A percentile compares a stretch with the other conserved stretches of the same genome.
Conservation (phyloP, 306 rosid species). For the Bauhinia variegata region DNA sequence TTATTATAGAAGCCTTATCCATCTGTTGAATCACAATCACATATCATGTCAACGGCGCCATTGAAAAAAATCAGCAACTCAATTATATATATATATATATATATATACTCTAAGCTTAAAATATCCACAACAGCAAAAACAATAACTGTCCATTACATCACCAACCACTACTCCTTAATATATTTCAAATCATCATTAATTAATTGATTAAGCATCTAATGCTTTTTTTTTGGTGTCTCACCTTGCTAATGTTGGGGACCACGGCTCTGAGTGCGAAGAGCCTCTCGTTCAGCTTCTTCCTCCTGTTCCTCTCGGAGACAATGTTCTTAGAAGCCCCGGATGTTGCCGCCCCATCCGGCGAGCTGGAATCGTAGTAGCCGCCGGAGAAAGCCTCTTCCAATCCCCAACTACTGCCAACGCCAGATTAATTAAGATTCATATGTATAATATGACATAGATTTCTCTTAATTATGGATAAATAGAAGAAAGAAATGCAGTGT, state of each 20-base stretch:
- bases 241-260: slow-evolving; percentile 98
- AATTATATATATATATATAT: no score
- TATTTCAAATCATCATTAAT: neutral
- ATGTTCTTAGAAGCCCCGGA: slow-evolving; percentile 87
- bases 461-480: no score
- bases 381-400: slow-evolving; percentile 76
- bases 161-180: neutral
- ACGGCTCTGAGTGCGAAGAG: slow-evolving; percentile 91
- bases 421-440: neutral
- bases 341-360: slow-evolving; percentile 88
- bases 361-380: slow-evolving; percentile 83
- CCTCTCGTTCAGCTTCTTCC: slow-evolving; percentile 92
- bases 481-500: no score
- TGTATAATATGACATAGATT: no score
- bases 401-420: slow-evolving; percentile 63
- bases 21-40: no score
- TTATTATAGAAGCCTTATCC: slow-evolving; percentile 97
- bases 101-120: neutral
- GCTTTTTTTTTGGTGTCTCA: slow-evolving; percentile 13
- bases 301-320: slow-evolving; percentile 84
- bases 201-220: neutral
- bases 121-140: neutral
- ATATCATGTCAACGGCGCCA: no score
- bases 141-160: no score
- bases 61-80: no score